Evolutionary conservation across 805 yeast genomes (phyloP).

Genomic region (Dipodascus geniculatus): DNA sequence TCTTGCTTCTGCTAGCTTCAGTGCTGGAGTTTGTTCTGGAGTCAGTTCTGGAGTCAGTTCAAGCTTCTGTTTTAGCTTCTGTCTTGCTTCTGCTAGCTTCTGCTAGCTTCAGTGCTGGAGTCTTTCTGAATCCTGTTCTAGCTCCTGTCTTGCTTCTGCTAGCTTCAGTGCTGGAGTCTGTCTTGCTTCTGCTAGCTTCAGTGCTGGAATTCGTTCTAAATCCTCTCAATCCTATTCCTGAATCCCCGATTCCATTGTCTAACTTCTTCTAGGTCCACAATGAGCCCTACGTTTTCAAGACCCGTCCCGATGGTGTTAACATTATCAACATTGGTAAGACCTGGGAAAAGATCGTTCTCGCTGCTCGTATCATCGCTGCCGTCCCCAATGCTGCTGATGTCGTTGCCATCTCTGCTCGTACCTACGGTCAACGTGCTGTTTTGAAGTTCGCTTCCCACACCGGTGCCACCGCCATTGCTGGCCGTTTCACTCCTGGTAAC

Average conservation of each 20-base stretch:
- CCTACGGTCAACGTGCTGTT: conserved; percentile 99
- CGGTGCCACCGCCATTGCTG: conserved; percentile 99
- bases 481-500: conserved; percentile 99
- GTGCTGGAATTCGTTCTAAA: no score
- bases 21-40: no score
- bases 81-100: no score
- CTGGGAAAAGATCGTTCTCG: conserved; percentile 99
- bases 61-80: no score
- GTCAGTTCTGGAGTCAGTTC: no score
- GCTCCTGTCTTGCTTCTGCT: no score
- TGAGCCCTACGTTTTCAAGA: conserved; percentile 62
- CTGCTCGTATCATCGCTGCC: conserved; percentile 99
- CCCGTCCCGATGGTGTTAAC: conserved; percentile 99
- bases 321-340: conserved; percentile 97
- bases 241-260: not conserved
- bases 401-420: conserved; percentile 97
- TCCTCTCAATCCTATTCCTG: not conserved
- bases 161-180: no score
- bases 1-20: no score
- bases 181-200: no score
- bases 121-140: no score
- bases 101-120: no score
- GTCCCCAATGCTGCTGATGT: conserved; percentile 97
- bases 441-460: conserved; percentile 99
- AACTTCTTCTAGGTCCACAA: conserved; percentile 67